Evolutionary conservation across 2,329 filamentous ascomycete species (phyloP), one percentile per base, ranked within the genome.

Genomic region (Aspergillus sp.): DNA sequence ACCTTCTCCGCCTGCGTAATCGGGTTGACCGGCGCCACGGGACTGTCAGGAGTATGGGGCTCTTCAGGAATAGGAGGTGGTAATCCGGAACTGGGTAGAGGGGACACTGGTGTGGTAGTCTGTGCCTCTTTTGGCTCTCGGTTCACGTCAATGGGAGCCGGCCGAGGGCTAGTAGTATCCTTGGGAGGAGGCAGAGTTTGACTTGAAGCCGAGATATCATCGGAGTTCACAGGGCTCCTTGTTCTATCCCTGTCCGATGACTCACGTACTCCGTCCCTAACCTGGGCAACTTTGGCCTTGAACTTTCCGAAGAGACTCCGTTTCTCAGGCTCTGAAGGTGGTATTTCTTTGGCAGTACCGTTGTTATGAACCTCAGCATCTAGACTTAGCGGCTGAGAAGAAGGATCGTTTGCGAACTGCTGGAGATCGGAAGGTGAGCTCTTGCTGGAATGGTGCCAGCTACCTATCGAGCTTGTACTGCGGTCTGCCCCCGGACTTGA

Each of bases 401-500:
- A 70, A 7, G 71, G 66, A 44, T 78, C 77, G 31, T 69, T 67
- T 19, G 64, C 67, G 39, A 75, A 74, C 47, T 75, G 65, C 51
- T 75, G 74, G 45, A 77, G 73, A 33, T 77, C 78, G n/a, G 74
- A 75, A 3, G 74, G 71, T 9, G 76, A 76, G 59, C 77, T 80
- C 58, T 79, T 77, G 58, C 75, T 71, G 6, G 75, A 77, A 56
- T 78, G 74, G 56, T 67, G 72, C 12, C 81, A 83, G 67, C 88
- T 91, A 17, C 85, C 85, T 48, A 91, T 78, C 0, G 89, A 90
- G 44, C 85, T 88, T 21, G 82, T 86, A 70, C 88, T 91, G 59
- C 82, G 79, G 64, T 87, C 86, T 2, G 87, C 87, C 55, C 84
- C 82, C 8, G 81, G 78, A 61, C 89, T 89, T 11, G 83, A 80